phyloP scores from a whole-genome alignment of 2,329 filamentous ascomycete species.

The Colletotrichum eremochloae region DNA sequence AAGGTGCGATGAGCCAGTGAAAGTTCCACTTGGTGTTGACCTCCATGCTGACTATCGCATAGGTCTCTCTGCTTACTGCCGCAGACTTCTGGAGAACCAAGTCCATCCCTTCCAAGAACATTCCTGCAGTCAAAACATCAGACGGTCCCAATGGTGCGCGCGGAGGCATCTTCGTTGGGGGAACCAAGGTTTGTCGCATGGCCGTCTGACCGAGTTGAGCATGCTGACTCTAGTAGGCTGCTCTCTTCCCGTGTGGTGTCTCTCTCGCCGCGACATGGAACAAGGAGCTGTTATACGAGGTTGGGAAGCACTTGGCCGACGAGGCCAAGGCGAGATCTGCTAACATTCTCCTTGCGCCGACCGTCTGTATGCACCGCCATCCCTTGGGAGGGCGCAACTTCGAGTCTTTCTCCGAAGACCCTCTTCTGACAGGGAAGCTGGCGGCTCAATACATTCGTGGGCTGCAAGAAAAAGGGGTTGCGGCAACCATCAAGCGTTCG shows the following conservation, averaged over 20 bases:
- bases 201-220: not conserved
- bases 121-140: conserved; percentile 75
- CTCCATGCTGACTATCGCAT: not conserved
- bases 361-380: conserved; percentile 85
- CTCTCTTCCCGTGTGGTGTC: conserved; percentile 83
- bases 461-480: conserved; percentile 79
- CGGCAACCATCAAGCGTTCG: conserved; percentile 82
- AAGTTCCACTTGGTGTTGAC: not conserved
- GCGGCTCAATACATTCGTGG: conserved; percentile 80
- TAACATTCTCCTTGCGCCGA: conserved; percentile 80
- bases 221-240: conserved; percentile 63
- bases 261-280: conserved; percentile 87
- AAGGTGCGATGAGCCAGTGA: conserved; percentile 58
- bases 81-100: conserved; percentile 80
- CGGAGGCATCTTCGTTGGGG: conserved; percentile 77
- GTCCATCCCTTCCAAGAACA: conserved; percentile 71
- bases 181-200: conserved; percentile 64
- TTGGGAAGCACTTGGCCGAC: conserved; percentile 78
- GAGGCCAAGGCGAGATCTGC: conserved; percentile 81
- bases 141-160: conserved; percentile 80
- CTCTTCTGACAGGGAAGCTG: conserved; percentile 79
- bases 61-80: conserved; percentile 71
- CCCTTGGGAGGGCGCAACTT: conserved; percentile 89
- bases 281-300: conserved; percentile 74
- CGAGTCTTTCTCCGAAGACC: conserved; percentile 89